A percentile compares a stretch with the other conserved stretches of the same genome.
phyloP scores from a whole-genome alignment of 2,329 filamentous ascomycete genomes.

The Penicillium aurantiogriseum region DNA sequence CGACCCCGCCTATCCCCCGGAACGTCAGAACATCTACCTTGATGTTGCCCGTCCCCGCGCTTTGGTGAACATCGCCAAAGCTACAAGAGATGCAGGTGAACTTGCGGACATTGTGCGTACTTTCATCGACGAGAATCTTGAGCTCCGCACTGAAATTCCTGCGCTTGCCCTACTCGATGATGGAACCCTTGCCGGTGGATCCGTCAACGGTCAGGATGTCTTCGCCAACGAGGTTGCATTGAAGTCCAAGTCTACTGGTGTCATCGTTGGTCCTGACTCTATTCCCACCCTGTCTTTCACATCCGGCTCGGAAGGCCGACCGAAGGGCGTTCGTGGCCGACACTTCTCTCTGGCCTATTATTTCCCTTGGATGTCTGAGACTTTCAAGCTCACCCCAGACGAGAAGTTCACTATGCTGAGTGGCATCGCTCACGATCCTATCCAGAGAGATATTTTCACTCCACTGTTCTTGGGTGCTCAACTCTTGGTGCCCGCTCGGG shows the following conservation, averaged over 20 bases:
- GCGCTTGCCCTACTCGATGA: slow-evolving; percentile 69
- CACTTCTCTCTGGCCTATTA: slow-evolving; percentile 85
- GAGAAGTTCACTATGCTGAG: slow-evolving; percentile 79
- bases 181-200: slow-evolving; percentile 69
- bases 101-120: slow-evolving; percentile 58
- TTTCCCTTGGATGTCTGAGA: slow-evolving; percentile 89
- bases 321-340: slow-evolving; percentile 82
- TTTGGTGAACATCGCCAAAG: slow-evolving; percentile 70
- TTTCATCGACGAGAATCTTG: slow-evolving; percentile 71
- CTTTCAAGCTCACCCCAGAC: slow-evolving; percentile 69
- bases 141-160: slow-evolving; percentile 72
- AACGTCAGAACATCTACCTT: slow-evolving; percentile 77
- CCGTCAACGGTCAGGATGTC: slow-evolving; percentile 64
- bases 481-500: slow-evolving; percentile 72
- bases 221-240: slow-evolving; percentile 55
- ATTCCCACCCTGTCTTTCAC: slow-evolving; percentile 74
- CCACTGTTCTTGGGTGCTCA: slow-evolving; percentile 82
- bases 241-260: slow-evolving; percentile 61
- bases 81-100: slow-evolving; percentile 65
- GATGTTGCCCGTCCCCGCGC: slow-evolving; percentile 74
- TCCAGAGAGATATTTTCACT: slow-evolving; percentile 75
- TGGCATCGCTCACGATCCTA: slow-evolving; percentile 70
- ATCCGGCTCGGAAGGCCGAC: slow-evolving; percentile 70
- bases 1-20: slow-evolving; percentile 79
- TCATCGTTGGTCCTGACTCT: slow-evolving; percentile 83